phyloP scores from a whole-genome alignment of 306 rosid species.

The Hylodesmum podocarpum region DNA sequence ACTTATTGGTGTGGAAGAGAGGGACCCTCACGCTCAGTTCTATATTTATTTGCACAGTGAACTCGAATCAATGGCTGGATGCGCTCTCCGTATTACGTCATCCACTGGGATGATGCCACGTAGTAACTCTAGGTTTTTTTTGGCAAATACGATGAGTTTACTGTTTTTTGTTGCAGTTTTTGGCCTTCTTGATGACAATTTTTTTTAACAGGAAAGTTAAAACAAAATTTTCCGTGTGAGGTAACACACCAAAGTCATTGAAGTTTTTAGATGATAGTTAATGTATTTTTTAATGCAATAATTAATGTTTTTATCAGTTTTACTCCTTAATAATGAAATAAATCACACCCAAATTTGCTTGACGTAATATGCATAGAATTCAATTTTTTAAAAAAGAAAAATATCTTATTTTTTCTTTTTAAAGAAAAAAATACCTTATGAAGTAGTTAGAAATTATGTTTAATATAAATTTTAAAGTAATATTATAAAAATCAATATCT shows the following conservation, averaged over 20 bases:
- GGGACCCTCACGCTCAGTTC: slow-evolving; percentile 53
- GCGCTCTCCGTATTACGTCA: not conserved
- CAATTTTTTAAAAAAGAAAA: too few species aligned
- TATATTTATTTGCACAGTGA: slow-evolving; percentile 32
- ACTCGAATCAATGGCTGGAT: slow-evolving; percentile 41
- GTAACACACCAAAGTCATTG: not conserved
- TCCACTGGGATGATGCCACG: slow-evolving; percentile 33
- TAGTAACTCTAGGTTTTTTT: not conserved
- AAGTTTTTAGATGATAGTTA: not conserved
- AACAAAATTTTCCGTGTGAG: not conserved
- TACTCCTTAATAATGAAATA: not conserved
- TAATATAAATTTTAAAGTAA: not conserved
- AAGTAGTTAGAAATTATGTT: not conserved
- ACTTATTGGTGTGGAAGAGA: slow-evolving; percentile 52
- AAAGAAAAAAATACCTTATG: too few species aligned
- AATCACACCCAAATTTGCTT: not conserved
- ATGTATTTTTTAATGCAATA: not conserved
- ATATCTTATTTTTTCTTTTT: too few species aligned
- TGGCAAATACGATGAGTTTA: not conserved
- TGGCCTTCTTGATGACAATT: not conserved
- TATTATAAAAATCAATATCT: not conserved
- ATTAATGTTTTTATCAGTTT: too few species aligned
- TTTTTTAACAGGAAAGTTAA: not conserved
- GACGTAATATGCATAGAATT: not conserved
- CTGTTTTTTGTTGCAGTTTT: not conserved